These are phyloP conservation scores for Suillus subluteus DNA, from an alignment of 768 basidiomycete species.

Conservation along the genomic window DNA sequence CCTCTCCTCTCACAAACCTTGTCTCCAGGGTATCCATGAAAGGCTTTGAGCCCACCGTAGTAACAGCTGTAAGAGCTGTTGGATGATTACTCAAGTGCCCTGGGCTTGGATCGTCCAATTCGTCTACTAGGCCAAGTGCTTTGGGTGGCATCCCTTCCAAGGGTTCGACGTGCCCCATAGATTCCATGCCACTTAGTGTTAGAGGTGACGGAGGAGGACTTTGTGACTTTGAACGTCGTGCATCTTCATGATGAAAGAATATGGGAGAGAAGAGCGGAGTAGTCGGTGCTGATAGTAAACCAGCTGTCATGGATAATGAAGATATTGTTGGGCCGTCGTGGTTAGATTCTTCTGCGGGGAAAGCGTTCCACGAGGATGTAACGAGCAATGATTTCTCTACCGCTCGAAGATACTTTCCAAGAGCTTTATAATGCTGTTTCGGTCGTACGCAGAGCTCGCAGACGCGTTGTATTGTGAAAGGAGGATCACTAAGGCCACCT, in stretches of 20 bases:
- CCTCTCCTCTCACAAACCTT: constrained; percentile 60
- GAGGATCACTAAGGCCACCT: constrained; percentile 49
- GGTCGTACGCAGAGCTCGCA: constrained; percentile 81
- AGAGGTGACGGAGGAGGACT: constrained; percentile 82
- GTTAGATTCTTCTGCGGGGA: constrained; percentile 49
- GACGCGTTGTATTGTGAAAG: constrained; percentile 89
- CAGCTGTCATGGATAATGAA: constrained; percentile 46
- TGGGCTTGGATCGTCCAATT: constrained; percentile 82
- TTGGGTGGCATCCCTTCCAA: constrained; percentile 42
- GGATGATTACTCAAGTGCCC: constrained; percentile 86
- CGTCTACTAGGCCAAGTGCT: constrained; percentile 79
- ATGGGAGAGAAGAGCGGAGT: constrained; percentile 90
- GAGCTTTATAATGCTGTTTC: constrained; percentile 67
- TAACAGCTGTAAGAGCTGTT: constrained; percentile 68
- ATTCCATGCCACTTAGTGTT: constrained; percentile 45
- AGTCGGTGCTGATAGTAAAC: constrained; percentile 60
- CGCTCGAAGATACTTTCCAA: constrained; percentile 89
- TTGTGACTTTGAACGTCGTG: constrained; percentile 75
- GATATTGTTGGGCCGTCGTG: constrained; percentile 31
- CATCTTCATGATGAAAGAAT: constrained; percentile 83
- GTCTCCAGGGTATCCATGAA: constrained; percentile 59
- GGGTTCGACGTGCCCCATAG: constrained; percentile 37
- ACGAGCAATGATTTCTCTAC: constrained; percentile 83
- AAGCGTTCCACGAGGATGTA: constrained; percentile 77
- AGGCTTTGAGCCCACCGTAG: constrained; percentile 49